Conservation (phyloP, 2,329 filamentous ascomycete species). For the Teratosphaeria epicoccoides region DNA sequence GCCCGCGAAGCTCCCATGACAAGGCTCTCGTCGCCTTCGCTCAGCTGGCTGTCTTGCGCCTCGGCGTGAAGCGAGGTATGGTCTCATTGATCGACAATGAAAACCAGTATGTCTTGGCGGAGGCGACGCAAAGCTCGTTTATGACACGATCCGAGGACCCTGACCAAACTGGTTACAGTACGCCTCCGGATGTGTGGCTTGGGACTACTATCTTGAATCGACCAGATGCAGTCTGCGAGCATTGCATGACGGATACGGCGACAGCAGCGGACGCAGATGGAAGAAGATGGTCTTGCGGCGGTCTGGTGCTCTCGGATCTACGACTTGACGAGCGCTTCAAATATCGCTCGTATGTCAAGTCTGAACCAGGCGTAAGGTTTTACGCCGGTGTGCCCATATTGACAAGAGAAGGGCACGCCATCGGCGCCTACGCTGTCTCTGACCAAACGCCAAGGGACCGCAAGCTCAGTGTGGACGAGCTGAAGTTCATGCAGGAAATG, state of each 20-base stretch:
- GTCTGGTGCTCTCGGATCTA: slow-evolving; percentile 15
- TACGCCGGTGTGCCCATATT: slow-evolving; percentile 27
- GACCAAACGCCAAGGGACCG: slow-evolving; percentile 17
- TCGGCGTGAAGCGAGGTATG: slow-evolving; percentile 27
- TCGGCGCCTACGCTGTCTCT: slow-evolving; percentile 25
- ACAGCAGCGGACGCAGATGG: slow-evolving; percentile 10
- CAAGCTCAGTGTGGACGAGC: slow-evolving; percentile 13
- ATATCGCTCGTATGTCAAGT: slow-evolving; percentile 20
- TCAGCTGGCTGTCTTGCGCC: slow-evolving; percentile 28
- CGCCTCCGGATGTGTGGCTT: slow-evolving; percentile 4
- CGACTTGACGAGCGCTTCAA: slow-evolving; percentile 25
- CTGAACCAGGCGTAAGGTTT: slow-evolving; percentile 21
- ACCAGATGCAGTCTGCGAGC: slow-evolving; percentile 8
- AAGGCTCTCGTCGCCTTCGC: slow-evolving; percentile 26
- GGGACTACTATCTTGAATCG: slow-evolving; percentile 7
- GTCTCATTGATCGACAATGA: slow-evolving; percentile 39
- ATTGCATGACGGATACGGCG: slow-evolving; percentile 6
- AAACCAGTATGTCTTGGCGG: slow-evolving; percentile 11
- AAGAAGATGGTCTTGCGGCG: slow-evolving; percentile 5
- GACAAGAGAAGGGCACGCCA: slow-evolving; percentile 24
- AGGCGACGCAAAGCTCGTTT: neutral
- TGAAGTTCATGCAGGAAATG: slow-evolving; percentile 22
- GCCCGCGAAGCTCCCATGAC: slow-evolving; percentile 13
- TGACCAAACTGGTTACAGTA: neutral
- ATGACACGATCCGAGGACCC: neutral